Evolutionary conservation across 371 early-diverging fungal species (phyloP), one percentile per base, ranked within the genome.

Genomic region (Smittium mucronatum): DNA sequence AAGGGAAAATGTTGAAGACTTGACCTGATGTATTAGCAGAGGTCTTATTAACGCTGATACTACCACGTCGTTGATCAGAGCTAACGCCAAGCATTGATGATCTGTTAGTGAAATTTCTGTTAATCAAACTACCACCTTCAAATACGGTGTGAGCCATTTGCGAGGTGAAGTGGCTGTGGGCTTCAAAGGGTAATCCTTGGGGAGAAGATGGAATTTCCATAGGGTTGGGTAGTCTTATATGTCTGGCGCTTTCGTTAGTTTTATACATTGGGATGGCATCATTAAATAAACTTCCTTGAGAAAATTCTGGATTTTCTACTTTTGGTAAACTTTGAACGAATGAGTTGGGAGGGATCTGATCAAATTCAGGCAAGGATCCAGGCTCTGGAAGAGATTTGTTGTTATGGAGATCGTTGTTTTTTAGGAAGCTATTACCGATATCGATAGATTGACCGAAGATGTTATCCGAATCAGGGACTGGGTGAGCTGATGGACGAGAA

Each of bases 1-100:
- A 97, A 1, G 93, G 93, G 76, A 93, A 94, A 1, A 89, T 83
- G 63, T 85, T 78, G 63, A 84, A 76, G 34, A 84, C 81, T 28
- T 84, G 84, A n/a, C 69, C 70, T 25, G 67, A 57, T 58, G 65
- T 25, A 67, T 64, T 70, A 69, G 68, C 33, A 71, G 59, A 17
- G 72, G 33, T 70, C 60, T 34, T 69, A 71, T 70, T n/a, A 67
- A 67, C 26, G 60, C 47, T 58, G 59, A 32, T 32, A 67, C n/a
- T 28, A 30, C 59, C 35, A 21, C 47, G 47, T 47, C 47, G 5
- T 47, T 47, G 47, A 21, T 47, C 47, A 47, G 47, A 21, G 21
- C 11, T 47, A 11, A 11, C 21, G 21, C 21, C 21, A 47, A 11
- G 11, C 47, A 47, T 47, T 11, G 21, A 47, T 11, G 5, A 11